Evolutionary conservation across 148 eudicot genomes (phyloP).

Genomic region (Beta vulgaris): DNA sequence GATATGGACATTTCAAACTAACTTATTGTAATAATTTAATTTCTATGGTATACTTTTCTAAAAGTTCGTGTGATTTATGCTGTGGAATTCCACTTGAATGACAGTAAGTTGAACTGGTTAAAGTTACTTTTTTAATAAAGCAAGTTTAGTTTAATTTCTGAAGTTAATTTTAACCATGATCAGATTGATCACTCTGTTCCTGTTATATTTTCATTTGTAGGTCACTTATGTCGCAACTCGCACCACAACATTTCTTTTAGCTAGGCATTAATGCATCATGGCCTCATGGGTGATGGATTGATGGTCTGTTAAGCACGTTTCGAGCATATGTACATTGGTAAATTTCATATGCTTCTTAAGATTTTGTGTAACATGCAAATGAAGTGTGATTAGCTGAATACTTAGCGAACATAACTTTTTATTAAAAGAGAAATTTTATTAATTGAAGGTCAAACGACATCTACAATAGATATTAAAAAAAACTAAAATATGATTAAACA

Average conservation of each 20-base stretch:
- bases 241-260: background rate
- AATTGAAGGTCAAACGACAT: no score
- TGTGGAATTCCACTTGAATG: constrained; percentile 27
- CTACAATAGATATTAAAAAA: no score
- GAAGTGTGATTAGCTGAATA: no score
- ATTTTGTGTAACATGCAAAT: no score
- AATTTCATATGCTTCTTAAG: no score
- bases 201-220: background rate
- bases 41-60: background rate
- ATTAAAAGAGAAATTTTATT: no score
- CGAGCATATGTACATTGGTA: background rate
- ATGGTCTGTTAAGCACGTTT: background rate
- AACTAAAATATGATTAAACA: no score
- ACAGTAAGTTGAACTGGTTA: background rate
- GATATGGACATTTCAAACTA: constrained; percentile 9
- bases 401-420: no score
- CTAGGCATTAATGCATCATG: background rate
- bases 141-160: background rate
- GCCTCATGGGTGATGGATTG: background rate
- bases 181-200: background rate
- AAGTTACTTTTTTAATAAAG: background rate
- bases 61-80: constrained; percentile 17
- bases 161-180: background rate
- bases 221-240: background rate
- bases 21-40: background rate